Base-by-base conservation (phyloP, 106 monocot genomes). In the Allium cepa region DNA sequence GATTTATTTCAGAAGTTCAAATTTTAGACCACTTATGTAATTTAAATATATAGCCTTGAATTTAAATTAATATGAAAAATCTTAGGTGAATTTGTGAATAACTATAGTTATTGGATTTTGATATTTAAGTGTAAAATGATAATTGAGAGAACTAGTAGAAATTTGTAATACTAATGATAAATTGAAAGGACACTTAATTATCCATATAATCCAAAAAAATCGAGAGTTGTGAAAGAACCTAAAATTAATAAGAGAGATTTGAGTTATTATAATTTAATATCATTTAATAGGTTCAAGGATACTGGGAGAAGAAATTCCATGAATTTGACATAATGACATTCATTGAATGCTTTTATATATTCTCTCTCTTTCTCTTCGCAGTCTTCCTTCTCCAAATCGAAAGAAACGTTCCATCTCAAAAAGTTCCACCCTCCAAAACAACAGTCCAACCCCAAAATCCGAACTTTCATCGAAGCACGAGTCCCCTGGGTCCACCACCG, bases 401-500 rank as follows among this genome's bases (percentile, higher is more conserved):
- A 36, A 36, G 1, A 4, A 36, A 36, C 5, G 36, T 36, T 36
- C 4, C 52, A 22, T 53, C 47, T 16, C 17, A 67, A 51, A 67
- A 67, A 26, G 50, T 47, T 69, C 57, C 69, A 57, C 46, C 48
- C 36, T 49, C 57, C 12, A 15, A 60, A 59, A 45, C 64, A 49
- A 48, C 12, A 53, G 22, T 13, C 17, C 55, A 7, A 13, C 62
- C 47, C 12, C 50, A 77, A 67, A 13, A 3, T 10, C 53, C 73
- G 78, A 58, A 56, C 69, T 56, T 88, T 86, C 86, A 64, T 88
- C 60, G 88, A 91, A 71, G 84, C 82, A 50, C 81, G 82, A 4
- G 66, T 88, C 45, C 69, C 69, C 26, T 92, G 86, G 84, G 72
- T 88, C 56, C 87, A 92, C 12, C 87, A 99, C 78, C 93, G 99